Percentiles rank a stretch among this genome's conserved stretches.
Evolutionary conservation across 257 asterid species (phyloP).

Genomic region (Euphrasia confusa): DNA sequence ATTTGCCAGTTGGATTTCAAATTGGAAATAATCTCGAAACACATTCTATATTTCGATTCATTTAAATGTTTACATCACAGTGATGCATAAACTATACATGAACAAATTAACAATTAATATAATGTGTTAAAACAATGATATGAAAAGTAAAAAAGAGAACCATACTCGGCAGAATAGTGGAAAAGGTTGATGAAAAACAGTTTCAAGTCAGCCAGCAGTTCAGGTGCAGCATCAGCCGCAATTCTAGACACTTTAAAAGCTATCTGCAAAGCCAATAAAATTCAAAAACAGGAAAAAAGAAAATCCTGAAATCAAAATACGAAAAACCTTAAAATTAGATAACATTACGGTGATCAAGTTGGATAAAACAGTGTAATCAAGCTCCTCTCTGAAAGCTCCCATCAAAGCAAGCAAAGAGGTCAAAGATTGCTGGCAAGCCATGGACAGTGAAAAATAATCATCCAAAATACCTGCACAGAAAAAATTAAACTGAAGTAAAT

Average conservation of each 20-base stretch:
- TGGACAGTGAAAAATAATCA: slow-evolving; percentile 71
- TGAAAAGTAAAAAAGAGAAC: slow-evolving; percentile 8
- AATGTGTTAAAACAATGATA: background rate
- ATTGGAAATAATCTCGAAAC: background rate
- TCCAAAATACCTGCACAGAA: slow-evolving; percentile 75
- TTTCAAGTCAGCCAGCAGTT: slow-evolving; percentile 52
- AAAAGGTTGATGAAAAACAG: slow-evolving; percentile 73
- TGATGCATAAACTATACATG: slow-evolving; percentile 8
- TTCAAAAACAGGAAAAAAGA: background rate
- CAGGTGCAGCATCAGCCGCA: slow-evolving; percentile 81
- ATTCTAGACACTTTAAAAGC: slow-evolving; percentile 57
- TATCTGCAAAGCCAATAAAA: slow-evolving; percentile 44
- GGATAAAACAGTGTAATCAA: slow-evolving; percentile 68
- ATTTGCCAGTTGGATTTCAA: no score
- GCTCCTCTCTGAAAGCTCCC: slow-evolving; percentile 83
- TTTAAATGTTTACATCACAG: background rate
- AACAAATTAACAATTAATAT: background rate
- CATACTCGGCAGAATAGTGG: slow-evolving; percentile 84
- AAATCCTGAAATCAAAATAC: slow-evolving; percentile 7
- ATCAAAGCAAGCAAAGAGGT: slow-evolving; percentile 79
- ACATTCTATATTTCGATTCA: background rate
- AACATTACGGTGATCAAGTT: slow-evolving; percentile 65
- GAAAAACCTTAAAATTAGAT: slow-evolving; percentile 18
- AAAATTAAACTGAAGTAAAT: slow-evolving; percentile 22
- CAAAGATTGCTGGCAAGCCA: slow-evolving; percentile 78